phyloP scores from a whole-genome alignment of 176 grass and related monocot genomes.

The Phoenix dactylifera region DNA sequence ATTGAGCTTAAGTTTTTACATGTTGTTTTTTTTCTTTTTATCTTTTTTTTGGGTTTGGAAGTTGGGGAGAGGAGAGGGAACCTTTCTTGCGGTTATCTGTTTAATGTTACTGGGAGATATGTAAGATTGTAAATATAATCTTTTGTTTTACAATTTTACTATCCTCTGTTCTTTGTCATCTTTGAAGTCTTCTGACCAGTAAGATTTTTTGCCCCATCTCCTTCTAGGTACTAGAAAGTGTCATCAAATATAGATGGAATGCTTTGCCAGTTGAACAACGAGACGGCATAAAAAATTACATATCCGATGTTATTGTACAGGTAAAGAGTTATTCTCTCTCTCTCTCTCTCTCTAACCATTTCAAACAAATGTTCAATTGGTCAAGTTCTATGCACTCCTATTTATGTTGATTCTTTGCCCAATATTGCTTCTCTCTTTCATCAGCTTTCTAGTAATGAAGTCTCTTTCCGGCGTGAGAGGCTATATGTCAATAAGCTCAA shows the following conservation, averaged over 20 bases:
- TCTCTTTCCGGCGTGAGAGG: conserved; percentile 82
- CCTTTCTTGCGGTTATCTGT: no score
- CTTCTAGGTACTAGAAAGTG: conserved; percentile 92
- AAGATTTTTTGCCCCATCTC: no score
- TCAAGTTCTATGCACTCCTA: conserved; percentile 14
- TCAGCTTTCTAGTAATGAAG: conserved; percentile 90
- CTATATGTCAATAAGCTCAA: conserved; percentile 99
- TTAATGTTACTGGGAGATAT: no score
- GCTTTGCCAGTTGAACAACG: conserved; percentile 82
- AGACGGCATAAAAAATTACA: conserved; percentile 98
- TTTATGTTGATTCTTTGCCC: background rate
- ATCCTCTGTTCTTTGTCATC: no score
- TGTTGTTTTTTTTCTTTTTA: no score
- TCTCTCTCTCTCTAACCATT: conserved; percentile 12
- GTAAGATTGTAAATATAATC: no score
- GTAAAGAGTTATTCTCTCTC: conserved; percentile 20
- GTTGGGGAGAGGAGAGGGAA: no score
- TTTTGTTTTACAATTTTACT: no score
- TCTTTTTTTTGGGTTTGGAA: no score
- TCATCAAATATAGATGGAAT: conserved; percentile 99
- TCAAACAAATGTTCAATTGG: background rate
- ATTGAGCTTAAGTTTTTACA: no score
- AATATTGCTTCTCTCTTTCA: background rate
- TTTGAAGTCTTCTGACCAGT: no score
- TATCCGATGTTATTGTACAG: conserved; percentile 96